phyloP scores from a whole-genome alignment of 768 basidiomycete species.

The Leccinum ochraceum region DNA sequence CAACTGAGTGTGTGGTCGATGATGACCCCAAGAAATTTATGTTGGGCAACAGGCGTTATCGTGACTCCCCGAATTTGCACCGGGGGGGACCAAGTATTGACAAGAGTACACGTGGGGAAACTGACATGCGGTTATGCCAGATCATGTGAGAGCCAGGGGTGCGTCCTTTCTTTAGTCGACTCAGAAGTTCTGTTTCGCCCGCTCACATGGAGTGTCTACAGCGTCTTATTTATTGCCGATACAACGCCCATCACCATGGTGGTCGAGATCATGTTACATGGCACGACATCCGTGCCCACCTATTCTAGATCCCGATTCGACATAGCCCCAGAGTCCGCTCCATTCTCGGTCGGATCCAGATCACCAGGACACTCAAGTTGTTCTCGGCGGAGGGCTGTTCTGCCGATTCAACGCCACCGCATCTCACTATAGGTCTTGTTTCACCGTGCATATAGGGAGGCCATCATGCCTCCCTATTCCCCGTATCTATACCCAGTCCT shows the following conservation, averaged over 20 bases:
- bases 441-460: background rate
- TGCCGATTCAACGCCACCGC: background rate
- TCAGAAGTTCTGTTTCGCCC: background rate
- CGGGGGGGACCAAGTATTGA: too few relatives aligned
- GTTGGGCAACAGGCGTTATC: too few relatives aligned
- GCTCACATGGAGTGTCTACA: background rate
- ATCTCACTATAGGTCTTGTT: background rate
- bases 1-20: too few relatives aligned
- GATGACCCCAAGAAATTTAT: too few relatives aligned
- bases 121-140: too few relatives aligned
- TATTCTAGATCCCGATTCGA: background rate
- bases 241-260: background rate
- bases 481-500: background rate
- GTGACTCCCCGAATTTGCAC: too few relatives aligned
- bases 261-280: background rate
- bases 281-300: background rate
- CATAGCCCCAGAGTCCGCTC: background rate
- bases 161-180: background rate
- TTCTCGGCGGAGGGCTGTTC: background rate
- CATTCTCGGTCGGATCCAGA: background rate
- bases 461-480: too few relatives aligned
- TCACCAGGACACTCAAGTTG: too few relatives aligned
- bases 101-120: too few relatives aligned
- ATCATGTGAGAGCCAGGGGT: background rate
- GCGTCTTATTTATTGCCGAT: background rate